These are phyloP conservation scores for Cercospora beticola DNA, from an alignment of 2,329 filamentous ascomycete species.

Conservation along the genomic window DNA sequence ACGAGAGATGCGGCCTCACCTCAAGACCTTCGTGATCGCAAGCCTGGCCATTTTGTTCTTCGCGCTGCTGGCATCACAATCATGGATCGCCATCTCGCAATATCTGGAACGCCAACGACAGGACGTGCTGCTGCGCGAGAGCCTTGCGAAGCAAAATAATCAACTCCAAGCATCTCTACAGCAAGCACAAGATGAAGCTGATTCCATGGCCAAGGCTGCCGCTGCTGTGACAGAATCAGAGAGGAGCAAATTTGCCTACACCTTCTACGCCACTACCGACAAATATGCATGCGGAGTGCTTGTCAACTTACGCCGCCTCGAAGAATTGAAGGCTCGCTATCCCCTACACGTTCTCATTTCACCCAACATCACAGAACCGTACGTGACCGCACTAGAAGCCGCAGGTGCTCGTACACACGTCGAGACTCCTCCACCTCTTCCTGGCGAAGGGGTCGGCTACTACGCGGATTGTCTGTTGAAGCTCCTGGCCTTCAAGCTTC, in stretches of 20 bases:
- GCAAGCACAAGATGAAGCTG: not conserved
- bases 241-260: conserved; percentile 27
- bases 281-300: conserved; percentile 34
- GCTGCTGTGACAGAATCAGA: not conserved
- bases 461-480: conserved; percentile 35
- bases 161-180: not conserved
- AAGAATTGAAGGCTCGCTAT: conserved; percentile 22
- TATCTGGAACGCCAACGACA: conserved; percentile 2
- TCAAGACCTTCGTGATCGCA: not conserved
- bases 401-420: conserved; percentile 25
- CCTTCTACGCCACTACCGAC: conserved; percentile 35
- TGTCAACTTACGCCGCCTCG: conserved; percentile 34
- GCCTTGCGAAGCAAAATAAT: not conserved
- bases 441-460: conserved; percentile 21
- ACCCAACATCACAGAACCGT: conserved; percentile 18
- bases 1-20: conserved; percentile 5
- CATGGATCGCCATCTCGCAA: not conserved
- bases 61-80: not conserved
- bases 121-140: not conserved
- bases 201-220: not conserved
- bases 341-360: conserved; percentile 33
- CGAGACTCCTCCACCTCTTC: conserved; percentile 26
- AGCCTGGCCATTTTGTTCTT: not conserved
- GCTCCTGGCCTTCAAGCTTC: conserved; percentile 34
- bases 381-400: conserved; percentile 23